phyloP scores from a whole-genome alignment of 2,329 filamentous ascomycete species.

The Nemania sp. region DNA sequence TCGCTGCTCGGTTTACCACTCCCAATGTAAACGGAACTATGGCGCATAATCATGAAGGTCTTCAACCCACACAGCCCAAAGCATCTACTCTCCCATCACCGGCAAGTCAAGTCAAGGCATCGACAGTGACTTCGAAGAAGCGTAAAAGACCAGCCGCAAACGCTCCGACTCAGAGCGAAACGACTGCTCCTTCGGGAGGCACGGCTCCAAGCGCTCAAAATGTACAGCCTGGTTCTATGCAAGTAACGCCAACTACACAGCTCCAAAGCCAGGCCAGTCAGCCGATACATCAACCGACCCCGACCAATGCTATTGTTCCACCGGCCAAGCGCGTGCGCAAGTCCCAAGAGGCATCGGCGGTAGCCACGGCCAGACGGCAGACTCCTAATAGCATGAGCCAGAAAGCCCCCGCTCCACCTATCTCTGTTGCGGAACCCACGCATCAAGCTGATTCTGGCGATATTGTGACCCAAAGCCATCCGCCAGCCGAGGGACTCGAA shows the following conservation, averaged over 20 bases:
- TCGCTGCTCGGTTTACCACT: slow-evolving; percentile 21
- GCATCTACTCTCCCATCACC: slow-evolving; percentile 23
- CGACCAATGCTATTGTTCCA: slow-evolving; percentile 26
- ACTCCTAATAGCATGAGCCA: slow-evolving; percentile 32
- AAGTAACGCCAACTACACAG: slow-evolving; percentile 28
- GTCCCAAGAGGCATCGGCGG: slow-evolving; percentile 35
- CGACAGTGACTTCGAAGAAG: slow-evolving; percentile 41
- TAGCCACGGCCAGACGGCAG: slow-evolving; percentile 32
- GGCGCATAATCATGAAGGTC: slow-evolving; percentile 29
- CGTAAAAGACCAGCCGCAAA: slow-evolving; percentile 39
- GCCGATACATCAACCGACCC: slow-evolving; percentile 29
- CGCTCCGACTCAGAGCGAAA: slow-evolving; percentile 27
- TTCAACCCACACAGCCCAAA: slow-evolving; percentile 12
- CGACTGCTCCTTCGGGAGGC: slow-evolving; percentile 11
- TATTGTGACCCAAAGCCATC: slow-evolving; percentile 28
- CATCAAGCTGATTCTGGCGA: slow-evolving; percentile 30
- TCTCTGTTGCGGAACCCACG: slow-evolving; percentile 27
- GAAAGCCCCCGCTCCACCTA: slow-evolving; percentile 29
- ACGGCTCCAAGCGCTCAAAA: slow-evolving; percentile 26
- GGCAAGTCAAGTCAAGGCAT: slow-evolving; percentile 37
- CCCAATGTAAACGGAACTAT: slow-evolving; percentile 26
- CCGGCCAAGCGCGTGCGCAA: slow-evolving; percentile 40
- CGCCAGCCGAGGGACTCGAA: slow-evolving; percentile 37
- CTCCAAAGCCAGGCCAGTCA: slow-evolving; percentile 28
- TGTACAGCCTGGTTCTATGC: slow-evolving; percentile 25